Percentiles rank a stretch among this genome's conserved stretches.
Conservation (phyloP, 192 early-diverging fungal species). For the Gigaspora rosea region DNA sequence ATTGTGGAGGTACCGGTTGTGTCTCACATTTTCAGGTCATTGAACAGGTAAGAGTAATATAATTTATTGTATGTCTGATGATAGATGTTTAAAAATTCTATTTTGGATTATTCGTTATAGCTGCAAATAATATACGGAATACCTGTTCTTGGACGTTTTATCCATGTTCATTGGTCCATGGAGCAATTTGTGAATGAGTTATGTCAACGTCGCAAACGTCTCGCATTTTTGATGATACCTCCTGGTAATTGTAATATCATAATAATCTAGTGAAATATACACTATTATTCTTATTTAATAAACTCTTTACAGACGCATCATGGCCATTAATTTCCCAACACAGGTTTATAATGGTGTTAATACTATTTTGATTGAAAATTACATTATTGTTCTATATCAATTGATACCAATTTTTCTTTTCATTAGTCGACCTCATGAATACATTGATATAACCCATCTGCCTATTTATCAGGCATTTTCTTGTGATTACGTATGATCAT, state of each 20-base stretch:
- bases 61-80: not conserved
- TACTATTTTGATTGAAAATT: not conserved
- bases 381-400: not conserved
- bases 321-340: conserved; percentile 80
- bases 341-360: conserved; percentile 56
- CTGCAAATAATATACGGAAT: conserved; percentile 55
- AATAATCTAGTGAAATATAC: not conserved
- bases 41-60: conserved; percentile 43
- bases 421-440: conserved; percentile 45
- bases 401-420: not conserved
- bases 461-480: conserved; percentile 45
- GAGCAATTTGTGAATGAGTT: conserved; percentile 59
- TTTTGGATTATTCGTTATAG: conserved; percentile 34
- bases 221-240: conserved; percentile 58
- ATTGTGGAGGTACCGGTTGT: conserved; percentile 47
- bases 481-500: conserved; percentile 43
- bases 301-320: conserved; percentile 58
- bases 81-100: not conserved
- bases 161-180: conserved; percentile 61
- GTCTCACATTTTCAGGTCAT: conserved; percentile 59
- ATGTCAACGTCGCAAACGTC: conserved; percentile 49
- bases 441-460: conserved; percentile 44
- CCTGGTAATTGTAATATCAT: conserved; percentile 38
- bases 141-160: conserved; percentile 48
- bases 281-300: not conserved